phyloP scores from a whole-genome alignment of 2,329 filamentous ascomycete genomes.

The Sporothrix luriei region DNA sequence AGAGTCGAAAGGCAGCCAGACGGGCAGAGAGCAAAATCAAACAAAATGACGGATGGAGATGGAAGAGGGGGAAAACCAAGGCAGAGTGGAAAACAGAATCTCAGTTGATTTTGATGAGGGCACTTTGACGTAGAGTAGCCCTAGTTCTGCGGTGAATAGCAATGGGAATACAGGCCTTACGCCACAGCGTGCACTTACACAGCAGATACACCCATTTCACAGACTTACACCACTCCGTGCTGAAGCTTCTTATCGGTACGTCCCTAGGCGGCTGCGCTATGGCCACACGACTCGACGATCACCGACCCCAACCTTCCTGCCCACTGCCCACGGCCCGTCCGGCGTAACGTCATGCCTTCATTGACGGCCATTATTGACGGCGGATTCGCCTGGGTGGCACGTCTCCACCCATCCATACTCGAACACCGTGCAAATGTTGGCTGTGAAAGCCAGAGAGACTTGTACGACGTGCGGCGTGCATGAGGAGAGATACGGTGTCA shows the following conservation, averaged over 20 bases:
- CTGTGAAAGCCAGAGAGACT: not conserved
- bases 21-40: not conserved
- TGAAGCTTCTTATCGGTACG: not conserved
- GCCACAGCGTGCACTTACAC: not conserved
- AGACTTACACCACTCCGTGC: no score
- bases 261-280: not conserved
- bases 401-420: constrained; percentile 20
- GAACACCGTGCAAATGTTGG: constrained; percentile 4
- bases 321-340: no score
- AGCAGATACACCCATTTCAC: not conserved
- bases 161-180: not conserved
- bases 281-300: not conserved
- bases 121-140: not conserved
- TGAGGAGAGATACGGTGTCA: constrained; percentile 7
- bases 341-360: no score
- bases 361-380: not conserved
- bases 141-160: not conserved
- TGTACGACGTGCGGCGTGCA: not conserved
- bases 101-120: not conserved
- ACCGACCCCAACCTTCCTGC: not conserved
- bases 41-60: not conserved
- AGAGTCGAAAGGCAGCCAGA: constrained; percentile 26
- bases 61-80: not conserved
- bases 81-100: not conserved
- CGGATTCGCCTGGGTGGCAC: not conserved